These are phyloP conservation scores for Plenodomus lindquistii DNA, from an alignment of 2,329 filamentous ascomycete species.

Conservation along the genomic window DNA sequence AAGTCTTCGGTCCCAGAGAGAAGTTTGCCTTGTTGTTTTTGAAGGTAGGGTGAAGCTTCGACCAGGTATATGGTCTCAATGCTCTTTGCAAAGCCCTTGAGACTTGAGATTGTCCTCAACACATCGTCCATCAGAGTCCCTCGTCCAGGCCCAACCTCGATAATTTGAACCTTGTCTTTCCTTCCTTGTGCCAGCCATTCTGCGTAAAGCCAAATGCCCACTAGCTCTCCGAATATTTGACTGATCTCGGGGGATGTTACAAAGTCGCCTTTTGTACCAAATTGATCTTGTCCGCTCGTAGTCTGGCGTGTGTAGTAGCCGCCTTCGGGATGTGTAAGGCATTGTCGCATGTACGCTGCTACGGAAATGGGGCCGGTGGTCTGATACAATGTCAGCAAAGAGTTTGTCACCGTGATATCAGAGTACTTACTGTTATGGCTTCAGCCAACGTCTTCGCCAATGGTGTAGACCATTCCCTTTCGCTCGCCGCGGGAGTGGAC, in stretches of 20 bases:
- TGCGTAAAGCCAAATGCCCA: slow-evolving; percentile 92
- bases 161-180: slow-evolving; percentile 76
- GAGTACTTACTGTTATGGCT: slow-evolving; percentile 74
- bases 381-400: slow-evolving; percentile 45
- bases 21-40: slow-evolving; percentile 75
- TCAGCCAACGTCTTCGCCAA: slow-evolving; percentile 84
- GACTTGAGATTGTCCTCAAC: slow-evolving; percentile 83
- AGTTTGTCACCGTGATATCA: background rate
- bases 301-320: slow-evolving; percentile 88
- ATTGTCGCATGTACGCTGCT: slow-evolving; percentile 98
- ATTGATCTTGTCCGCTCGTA: slow-evolving; percentile 74
- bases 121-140: slow-evolving; percentile 98
- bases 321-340: slow-evolving; percentile 84
- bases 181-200: slow-evolving; percentile 94
- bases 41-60: slow-evolving; percentile 83
- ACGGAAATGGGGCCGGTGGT: slow-evolving; percentile 89
- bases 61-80: slow-evolving; percentile 92
- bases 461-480: slow-evolving; percentile 83
- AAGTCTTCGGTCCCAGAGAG: slow-evolving; percentile 76
- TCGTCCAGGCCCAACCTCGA: slow-evolving; percentile 91
- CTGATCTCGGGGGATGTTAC: slow-evolving; percentile 97
- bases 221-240: slow-evolving; percentile 91
- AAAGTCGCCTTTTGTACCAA: slow-evolving; percentile 92
- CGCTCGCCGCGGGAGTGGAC: slow-evolving; percentile 16
- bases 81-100: slow-evolving; percentile 74